Evolutionary conservation across 768 basidiomycete genomes (phyloP), one percentile per base, ranked within the genome.

Genomic region (Boletellus ananiceps): DNA sequence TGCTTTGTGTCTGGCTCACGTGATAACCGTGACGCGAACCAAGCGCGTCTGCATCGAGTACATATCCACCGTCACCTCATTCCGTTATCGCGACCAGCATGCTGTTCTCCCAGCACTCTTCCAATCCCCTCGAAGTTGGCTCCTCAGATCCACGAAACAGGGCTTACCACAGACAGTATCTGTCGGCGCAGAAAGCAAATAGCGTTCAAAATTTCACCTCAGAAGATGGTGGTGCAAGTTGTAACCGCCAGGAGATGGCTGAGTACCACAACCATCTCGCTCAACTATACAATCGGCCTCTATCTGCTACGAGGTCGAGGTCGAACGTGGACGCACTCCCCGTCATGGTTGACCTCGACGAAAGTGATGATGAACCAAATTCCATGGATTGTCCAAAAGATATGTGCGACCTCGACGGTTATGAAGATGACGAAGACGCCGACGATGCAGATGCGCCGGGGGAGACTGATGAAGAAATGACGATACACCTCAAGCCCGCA

Each of bases 41-140:
- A 25, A 25, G 6, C 23, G 23, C 23, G 23, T 25, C n/a, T n/a
- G n/a, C n/a, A n/a, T n/a, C 29, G 29, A 29, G 29, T 1, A 29
- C 29, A 29, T 29, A 29, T 29, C 27, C 27, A 29, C 27, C 27
- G 27, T 29, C 29, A 29, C 29, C 31, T 2, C 37, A 15, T 27
- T 8, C 36, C 5, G 4, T 25, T 13, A 8, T 47, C 37, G 74
- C 74, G 74, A 68, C 72, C 11, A 64, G 66, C 23, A 61, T 69
- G 49, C 47, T 75, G 15, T 70, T 87, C 51, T 86, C 85, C 8
- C 80, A 80, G 50, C 85, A 87, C 60, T 84, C 85, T 12, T 86
- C 85, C 39, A 87, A 87, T 57, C 85, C 86, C 3, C 75, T 87
- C 27, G 83, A 88, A 57, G 77, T 79, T 18, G 72, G 79, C 34